Percentiles rank a stretch among this genome's conserved stretches.
Conservation (phyloP, 257 asterid genomes). For the Verbascum thapsus region DNA sequence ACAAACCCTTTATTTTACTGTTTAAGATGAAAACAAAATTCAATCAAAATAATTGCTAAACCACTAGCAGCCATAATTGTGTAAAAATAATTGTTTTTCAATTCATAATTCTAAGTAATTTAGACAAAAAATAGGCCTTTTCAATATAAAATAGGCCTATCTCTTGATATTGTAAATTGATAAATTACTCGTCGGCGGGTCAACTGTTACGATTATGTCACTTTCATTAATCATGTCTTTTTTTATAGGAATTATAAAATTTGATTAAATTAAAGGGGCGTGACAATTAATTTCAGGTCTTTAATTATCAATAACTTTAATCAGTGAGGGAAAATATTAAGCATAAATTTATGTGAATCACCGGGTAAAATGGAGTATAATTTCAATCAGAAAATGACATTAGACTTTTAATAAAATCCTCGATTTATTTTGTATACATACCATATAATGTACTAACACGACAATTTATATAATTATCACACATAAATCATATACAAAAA, state of each 20-base stretch:
- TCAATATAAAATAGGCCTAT: not conserved
- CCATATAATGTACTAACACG: no score
- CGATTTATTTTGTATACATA: no score
- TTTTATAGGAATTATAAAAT: conserved; percentile 20
- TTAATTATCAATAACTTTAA: conserved; percentile 33
- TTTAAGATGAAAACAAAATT: no score
- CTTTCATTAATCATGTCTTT: no score
- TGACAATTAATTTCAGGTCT: conserved; percentile 33
- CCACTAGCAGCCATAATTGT: no score
- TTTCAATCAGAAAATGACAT: conserved; percentile 34
- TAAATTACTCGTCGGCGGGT: conserved; percentile 32
- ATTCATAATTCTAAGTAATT: conserved; percentile 11
- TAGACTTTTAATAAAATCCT: conserved; percentile 16
- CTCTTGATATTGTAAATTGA: conserved; percentile 13
- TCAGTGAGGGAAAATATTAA: conserved; percentile 25
- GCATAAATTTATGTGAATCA: conserved; percentile 42
- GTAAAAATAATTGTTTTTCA: no score
- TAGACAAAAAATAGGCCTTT: conserved; percentile 21
- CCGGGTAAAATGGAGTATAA: conserved; percentile 24
- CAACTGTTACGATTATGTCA: conserved; percentile 40
- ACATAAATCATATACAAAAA: no score
- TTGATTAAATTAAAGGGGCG: conserved; percentile 30
- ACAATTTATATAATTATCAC: no score
- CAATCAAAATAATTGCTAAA: no score
- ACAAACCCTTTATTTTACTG: not conserved